Conservation (phyloP, 371 early-diverging fungal species). For the Basidiobolus heterosporus region DNA sequence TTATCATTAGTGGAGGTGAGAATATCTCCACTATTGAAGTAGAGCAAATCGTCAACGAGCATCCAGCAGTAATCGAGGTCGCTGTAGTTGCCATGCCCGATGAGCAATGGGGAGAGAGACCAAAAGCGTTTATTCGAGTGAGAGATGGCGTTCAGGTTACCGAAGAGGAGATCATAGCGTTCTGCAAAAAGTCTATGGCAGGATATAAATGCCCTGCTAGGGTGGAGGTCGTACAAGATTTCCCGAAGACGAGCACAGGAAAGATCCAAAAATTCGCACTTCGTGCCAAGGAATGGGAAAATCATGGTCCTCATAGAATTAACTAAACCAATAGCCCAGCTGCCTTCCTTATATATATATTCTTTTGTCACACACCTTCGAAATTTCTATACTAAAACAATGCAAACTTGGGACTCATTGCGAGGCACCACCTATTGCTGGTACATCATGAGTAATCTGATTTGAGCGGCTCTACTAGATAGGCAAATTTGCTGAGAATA, state of each 20-base stretch:
- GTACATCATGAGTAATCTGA: too few relatives aligned
- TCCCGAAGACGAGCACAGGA: slow-evolving; percentile 33
- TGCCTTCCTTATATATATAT: too few relatives aligned
- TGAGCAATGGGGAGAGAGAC: slow-evolving; percentile 53
- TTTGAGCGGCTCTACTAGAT: too few relatives aligned
- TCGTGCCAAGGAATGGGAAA: slow-evolving; percentile 21
- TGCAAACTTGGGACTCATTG: too few relatives aligned
- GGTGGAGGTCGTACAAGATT: slow-evolving; percentile 19
- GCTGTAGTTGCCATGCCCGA: slow-evolving; percentile 43
- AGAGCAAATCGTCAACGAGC: slow-evolving; percentile 34
- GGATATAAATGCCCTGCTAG: slow-evolving; percentile 27
- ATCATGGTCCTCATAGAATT: slow-evolving; percentile 5
- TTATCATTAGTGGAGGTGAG: slow-evolving; percentile 58
- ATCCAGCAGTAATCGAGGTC: slow-evolving; percentile 37
- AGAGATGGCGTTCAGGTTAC: slow-evolving; percentile 12
- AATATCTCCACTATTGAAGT: slow-evolving; percentile 55
- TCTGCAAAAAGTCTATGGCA: slow-evolving; percentile 28
- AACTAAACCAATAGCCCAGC: too few relatives aligned
- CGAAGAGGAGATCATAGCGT: slow-evolving; percentile 16
- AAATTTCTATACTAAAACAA: too few relatives aligned
- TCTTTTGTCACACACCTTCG: too few relatives aligned
- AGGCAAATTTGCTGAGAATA: too few relatives aligned
- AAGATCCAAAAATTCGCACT: slow-evolving; percentile 29
- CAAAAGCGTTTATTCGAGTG: slow-evolving; percentile 38
- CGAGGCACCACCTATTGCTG: too few relatives aligned